A percentile compares a stretch with the other conserved stretches of the same genome.
These are phyloP conservation scores for Nissolia schottii DNA, from an alignment of 306 rosid genomes.

Conservation along the genomic window DNA sequence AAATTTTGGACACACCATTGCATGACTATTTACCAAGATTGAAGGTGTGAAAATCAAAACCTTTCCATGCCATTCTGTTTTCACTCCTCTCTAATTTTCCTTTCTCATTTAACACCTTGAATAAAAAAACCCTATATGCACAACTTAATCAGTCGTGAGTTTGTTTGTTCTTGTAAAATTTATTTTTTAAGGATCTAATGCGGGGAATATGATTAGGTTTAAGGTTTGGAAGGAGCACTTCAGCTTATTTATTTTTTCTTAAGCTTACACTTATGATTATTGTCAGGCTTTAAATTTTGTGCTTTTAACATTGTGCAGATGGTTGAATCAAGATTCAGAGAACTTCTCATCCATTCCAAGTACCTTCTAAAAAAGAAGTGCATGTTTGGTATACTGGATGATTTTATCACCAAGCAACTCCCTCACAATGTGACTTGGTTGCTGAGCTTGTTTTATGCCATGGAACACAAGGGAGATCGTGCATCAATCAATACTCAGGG, in stretches of 20 bases:
- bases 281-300: constrained; percentile 15
- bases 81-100: not conserved
- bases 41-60: not conserved
- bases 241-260: constrained; percentile 11
- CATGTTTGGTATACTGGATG: constrained; percentile 88
- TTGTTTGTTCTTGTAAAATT: not conserved
- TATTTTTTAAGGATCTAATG: constrained; percentile 16
- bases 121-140: not conserved
- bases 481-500: constrained; percentile 84
- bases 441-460: constrained; percentile 86
- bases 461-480: constrained; percentile 88
- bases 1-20: not conserved
- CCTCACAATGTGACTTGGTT: constrained; percentile 99
- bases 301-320: constrained; percentile 51
- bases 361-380: constrained; percentile 78
- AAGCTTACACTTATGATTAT: constrained; percentile 15
- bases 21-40: not conserved
- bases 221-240: constrained; percentile 15
- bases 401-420: constrained; percentile 92
- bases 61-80: not conserved
- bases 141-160: not conserved
- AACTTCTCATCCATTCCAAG: constrained; percentile 72
- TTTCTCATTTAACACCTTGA: constrained; percentile 9
- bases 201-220: constrained; percentile 10
- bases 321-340: constrained; percentile 90